A percentile compares a stretch with the other conserved stretches of the same genome.
phyloP scores from a whole-genome alignment of 225 moss, liverwort and hornwort species.

The Marchantia polymorpha region DNA sequence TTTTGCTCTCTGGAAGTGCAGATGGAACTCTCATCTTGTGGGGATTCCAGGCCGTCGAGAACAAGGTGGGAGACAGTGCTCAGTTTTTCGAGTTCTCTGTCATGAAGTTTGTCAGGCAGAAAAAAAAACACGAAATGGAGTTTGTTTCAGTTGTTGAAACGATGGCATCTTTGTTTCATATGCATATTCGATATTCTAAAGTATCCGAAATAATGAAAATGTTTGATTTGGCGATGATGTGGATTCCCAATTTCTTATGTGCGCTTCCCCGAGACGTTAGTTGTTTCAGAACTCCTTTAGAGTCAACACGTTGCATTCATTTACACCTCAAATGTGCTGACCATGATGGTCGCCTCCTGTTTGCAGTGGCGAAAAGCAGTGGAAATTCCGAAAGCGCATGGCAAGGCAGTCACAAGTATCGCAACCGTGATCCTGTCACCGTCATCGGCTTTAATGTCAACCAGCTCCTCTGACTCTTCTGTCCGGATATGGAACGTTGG shows the following conservation, averaged over 20 bases:
- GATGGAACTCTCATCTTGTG: constrained; percentile 80
- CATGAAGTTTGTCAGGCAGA: neutral
- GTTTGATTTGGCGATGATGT: too few species aligned
- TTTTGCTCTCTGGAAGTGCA: constrained; percentile 76
- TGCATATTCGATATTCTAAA: too few species aligned
- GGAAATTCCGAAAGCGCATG: constrained; percentile 62
- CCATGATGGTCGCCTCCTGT: neutral
- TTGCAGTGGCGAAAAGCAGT: constrained; percentile 66
- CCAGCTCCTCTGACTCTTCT: constrained; percentile 83
- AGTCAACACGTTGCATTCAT: neutral
- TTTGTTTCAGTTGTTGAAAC: too few species aligned
- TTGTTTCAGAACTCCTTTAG: too few species aligned
- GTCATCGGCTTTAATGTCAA: constrained; percentile 53
- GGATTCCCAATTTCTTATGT: too few species aligned
- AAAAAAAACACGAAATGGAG: too few species aligned
- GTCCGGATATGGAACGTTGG: constrained; percentile 70
- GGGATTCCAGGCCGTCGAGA: constrained; percentile 54
- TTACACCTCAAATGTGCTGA: neutral
- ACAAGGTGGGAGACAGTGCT: constrained; percentile 41
- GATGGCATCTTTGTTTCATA: too few species aligned
- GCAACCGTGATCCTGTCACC: constrained; percentile 55
- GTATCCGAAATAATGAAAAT: too few species aligned
- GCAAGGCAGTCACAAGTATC: constrained; percentile 79
- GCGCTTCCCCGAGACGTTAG: too few species aligned
- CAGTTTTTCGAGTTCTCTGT: neutral